phyloP scores from a whole-genome alignment of 179 eudicot genomes.

The Camellia oleifera region DNA sequence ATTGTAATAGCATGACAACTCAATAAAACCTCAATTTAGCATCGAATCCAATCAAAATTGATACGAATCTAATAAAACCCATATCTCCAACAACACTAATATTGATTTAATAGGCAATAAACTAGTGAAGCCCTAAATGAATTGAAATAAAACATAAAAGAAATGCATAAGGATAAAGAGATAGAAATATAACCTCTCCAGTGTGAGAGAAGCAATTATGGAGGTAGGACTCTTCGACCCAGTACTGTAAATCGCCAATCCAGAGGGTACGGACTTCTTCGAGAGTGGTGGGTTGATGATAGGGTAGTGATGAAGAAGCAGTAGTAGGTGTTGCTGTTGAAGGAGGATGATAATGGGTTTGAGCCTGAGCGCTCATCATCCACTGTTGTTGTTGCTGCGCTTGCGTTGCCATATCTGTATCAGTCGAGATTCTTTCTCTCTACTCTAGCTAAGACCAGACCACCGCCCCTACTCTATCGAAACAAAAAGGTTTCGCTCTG shows the following conservation, averaged over 20 bases:
- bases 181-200: slow-evolving; percentile 48
- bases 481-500: too few species aligned
- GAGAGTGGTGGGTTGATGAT: slow-evolving; percentile 88
- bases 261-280: slow-evolving; percentile 97
- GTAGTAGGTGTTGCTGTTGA: neutral
- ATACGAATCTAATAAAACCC: neutral
- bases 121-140: neutral
- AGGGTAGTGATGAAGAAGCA: slow-evolving; percentile 30
- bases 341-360: slow-evolving; percentile 14
- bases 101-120: neutral
- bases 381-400: slow-evolving; percentile 24
- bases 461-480: too few species aligned
- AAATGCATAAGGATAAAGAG: neutral
- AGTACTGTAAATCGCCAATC: slow-evolving; percentile 94
- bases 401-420: neutral
- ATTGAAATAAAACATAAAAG: neutral
- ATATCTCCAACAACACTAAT: neutral
- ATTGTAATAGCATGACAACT: neutral
- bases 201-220: slow-evolving; percentile 68
- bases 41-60: neutral
- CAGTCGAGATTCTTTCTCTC: neutral
- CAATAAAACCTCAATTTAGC: neutral
- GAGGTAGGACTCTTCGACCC: slow-evolving; percentile 88
- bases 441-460: neutral
- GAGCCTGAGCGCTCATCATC: slow-evolving; percentile 34